Base-by-base conservation (phyloP, 192 early-diverging fungal species). In the Coemansia aciculifera region DNA sequence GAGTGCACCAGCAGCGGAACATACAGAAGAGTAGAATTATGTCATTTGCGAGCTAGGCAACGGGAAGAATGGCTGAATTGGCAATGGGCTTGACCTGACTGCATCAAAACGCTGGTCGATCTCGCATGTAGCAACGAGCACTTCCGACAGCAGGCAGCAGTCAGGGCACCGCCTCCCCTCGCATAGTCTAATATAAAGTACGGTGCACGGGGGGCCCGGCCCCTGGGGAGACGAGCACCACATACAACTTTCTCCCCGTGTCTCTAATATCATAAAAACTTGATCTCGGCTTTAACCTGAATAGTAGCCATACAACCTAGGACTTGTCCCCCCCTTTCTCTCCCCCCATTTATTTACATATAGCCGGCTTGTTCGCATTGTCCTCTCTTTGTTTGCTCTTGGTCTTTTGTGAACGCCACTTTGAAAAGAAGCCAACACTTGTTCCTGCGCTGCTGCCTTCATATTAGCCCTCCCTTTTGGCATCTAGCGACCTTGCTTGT, bases 21-120 rank as follows among this genome's bases (percentile, higher is more conserved):
- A 39, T 6, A 24, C 40, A 52, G 52, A 52, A 57, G 15, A 36
- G 36, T 38, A 32, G 36, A 44, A 75, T 75, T 75, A 75, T 75
- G 73, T 75, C 73, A 75, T 61, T 67, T 61, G 37, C 65, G 3
- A 54, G 10, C 27, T 31, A 29, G 19, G 46, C 46, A 48, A 21
- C 19, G 3, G 51, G 51, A 54, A 31, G 51, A 54, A 54, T 5
- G 10, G 51, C 24, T 31, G 51, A 54, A 31, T 48, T 48, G 46
- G n/a, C 46, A 21, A 21, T 19, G n/a, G 46, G 46, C 46, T 48
- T 12, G 15, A 3, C 24, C 24, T 54, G n/a, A 9, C 54, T 57
- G 54, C 54, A 57, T n/a, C 29, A 57, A 57, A 34, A 17, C 54
- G 15, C 54, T 57, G 54, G 54, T 32, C 24, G 54, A 57, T 57